These are phyloP conservation scores for Cornus suecica DNA, from an alignment of 148 eudicot genomes.

Conservation along the genomic window DNA sequence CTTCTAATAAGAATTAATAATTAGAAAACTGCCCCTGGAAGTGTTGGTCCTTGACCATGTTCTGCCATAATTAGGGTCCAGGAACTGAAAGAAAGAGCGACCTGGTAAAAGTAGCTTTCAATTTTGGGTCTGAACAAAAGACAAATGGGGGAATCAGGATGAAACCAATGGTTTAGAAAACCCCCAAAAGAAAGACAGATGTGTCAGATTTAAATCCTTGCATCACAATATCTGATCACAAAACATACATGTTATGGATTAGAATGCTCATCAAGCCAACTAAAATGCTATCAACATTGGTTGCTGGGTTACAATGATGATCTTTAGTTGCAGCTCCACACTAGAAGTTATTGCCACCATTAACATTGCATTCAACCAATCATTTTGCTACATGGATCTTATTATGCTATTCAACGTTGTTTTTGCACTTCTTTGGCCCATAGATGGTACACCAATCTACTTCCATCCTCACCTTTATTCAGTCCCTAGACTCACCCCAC, in stretches of 20 bases:
- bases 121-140: background rate
- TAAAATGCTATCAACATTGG: too few species aligned
- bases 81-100: background rate
- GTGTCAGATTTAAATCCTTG: background rate
- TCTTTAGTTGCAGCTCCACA: too few species aligned
- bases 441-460: background rate
- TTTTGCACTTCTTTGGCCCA: conserved; percentile 7
- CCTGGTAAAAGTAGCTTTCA: background rate
- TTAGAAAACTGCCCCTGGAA: too few species aligned
- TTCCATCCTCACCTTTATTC: background rate
- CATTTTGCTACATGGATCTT: too few species aligned
- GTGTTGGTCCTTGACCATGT: background rate
- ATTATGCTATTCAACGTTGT: too few species aligned
- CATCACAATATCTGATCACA: too few species aligned
- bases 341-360: too few species aligned
- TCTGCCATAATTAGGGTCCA: background rate
- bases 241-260: background rate
- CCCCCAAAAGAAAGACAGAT: background rate
- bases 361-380: too few species aligned
- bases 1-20: too few species aligned
- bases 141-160: background rate
- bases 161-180: too few species aligned
- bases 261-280: too few species aligned
- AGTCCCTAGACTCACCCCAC: background rate
- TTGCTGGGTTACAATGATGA: too few species aligned